Conservation (phyloP, 768 basidiomycete genomes). For the Amanita muscaria region DNA sequence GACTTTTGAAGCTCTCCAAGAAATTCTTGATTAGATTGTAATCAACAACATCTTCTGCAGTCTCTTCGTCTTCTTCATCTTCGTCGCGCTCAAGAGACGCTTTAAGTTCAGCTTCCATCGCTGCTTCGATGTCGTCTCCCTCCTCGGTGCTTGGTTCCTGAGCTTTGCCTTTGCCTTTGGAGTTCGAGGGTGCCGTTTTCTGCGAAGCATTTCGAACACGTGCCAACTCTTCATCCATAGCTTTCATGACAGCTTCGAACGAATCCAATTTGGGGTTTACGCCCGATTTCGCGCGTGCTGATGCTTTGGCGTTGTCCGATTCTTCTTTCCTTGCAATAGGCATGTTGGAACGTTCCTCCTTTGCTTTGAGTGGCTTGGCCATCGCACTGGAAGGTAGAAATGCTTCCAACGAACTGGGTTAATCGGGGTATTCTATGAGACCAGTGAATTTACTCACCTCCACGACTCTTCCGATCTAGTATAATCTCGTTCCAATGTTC, state of each 20-base stretch:
- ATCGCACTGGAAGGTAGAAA: constrained; percentile 44
- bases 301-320: constrained; percentile 8
- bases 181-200: constrained; percentile 8
- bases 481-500: constrained; percentile 89
- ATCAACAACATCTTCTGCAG: constrained; percentile 45
- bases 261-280: constrained; percentile 73
- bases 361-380: constrained; percentile 10
- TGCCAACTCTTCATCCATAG: constrained; percentile 81
- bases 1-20: constrained; percentile 91
- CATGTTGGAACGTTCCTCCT: neutral
- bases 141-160: constrained; percentile 29
- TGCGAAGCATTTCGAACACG: constrained; percentile 28
- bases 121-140: constrained; percentile 66
- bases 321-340: neutral
- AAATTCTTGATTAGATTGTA: constrained; percentile 96
- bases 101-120: constrained; percentile 84
- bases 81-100: constrained; percentile 45
- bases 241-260: constrained; percentile 94
- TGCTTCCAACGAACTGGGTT: constrained; percentile 30
- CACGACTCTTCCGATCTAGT: constrained; percentile 63
- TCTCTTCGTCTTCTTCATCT: constrained; percentile 46
- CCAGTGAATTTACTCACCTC: constrained; percentile 48
- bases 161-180: constrained; percentile 35
- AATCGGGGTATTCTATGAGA: neutral
- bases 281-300: constrained; percentile 30